Conservation (phyloP, 2,329 filamentous ascomycete species). For the Chaetomium globosum region DNA sequence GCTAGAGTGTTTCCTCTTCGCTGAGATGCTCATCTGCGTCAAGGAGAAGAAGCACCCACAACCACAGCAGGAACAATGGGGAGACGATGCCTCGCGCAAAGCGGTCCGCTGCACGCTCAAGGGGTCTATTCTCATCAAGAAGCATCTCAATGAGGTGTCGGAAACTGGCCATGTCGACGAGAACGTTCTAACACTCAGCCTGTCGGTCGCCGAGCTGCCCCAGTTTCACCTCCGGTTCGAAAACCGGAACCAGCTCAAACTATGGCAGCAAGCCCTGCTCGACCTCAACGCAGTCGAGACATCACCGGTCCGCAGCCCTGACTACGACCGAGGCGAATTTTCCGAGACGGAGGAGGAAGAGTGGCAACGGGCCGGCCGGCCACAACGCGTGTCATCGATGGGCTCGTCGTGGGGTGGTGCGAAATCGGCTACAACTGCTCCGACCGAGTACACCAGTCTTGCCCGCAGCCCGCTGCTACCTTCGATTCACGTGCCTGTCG, state of each 20-base stretch:
- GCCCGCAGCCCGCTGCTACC: constrained; percentile 53
- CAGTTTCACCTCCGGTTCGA: constrained; percentile 92
- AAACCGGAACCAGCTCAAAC: constrained; percentile 78
- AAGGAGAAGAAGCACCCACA: constrained; percentile 83
- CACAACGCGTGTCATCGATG: constrained; percentile 76
- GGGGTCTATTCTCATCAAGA: constrained; percentile 97
- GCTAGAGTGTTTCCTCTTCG: constrained; percentile 93
- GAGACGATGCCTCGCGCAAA: constrained; percentile 63
- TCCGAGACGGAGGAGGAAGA: constrained; percentile 91
- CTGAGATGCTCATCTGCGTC: constrained; percentile 98
- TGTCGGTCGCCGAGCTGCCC: constrained; percentile 89
- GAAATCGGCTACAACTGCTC: constrained; percentile 82
- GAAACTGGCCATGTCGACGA: constrained; percentile 74
- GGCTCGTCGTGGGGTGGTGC: constrained; percentile 80
- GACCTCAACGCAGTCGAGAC: constrained; percentile 76
- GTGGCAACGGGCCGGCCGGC: constrained; percentile 63
- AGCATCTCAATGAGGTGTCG: constrained; percentile 85
- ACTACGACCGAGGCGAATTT: constrained; percentile 74
- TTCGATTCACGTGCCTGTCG: constrained; percentile 83
- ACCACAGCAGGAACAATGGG: constrained; percentile 64
- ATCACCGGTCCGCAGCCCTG: constrained; percentile 66
- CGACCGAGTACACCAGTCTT: constrained; percentile 87
- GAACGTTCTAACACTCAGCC: constrained; percentile 80
- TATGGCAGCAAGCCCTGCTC: constrained; percentile 84
- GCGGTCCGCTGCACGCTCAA: constrained; percentile 83